These are phyloP conservation scores for Tricholoma terreum DNA, from an alignment of 768 basidiomycete genomes.

Conservation along the genomic window DNA sequence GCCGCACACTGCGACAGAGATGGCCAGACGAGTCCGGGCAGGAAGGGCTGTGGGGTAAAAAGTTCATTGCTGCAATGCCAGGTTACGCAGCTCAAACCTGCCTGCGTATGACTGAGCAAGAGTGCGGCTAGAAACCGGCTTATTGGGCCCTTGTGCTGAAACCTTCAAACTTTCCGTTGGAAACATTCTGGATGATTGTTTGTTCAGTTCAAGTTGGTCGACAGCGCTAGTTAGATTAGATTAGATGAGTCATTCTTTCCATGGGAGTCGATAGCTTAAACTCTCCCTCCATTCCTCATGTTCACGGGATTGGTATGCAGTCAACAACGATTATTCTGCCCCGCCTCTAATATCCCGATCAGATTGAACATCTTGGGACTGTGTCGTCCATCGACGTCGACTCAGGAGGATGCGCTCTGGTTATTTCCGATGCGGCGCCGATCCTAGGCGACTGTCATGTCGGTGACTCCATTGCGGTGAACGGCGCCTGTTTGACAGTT, in stretches of 20 bases:
- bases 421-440: constrained; percentile 63
- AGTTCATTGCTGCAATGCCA: constrained; percentile 8
- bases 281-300: constrained; percentile 38
- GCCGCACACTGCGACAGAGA: constrained; percentile 47
- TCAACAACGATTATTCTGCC: not conserved
- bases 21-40: constrained; percentile 46
- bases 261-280: too few species aligned
- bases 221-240: not conserved
- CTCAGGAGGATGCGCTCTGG: constrained; percentile 76
- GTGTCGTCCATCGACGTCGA: constrained; percentile 65
- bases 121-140: constrained; percentile 23
- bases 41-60: constrained; percentile 43
- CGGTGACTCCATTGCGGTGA: constrained; percentile 93
- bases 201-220: constrained; percentile 1
- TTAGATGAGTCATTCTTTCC: too few species aligned
- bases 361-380: constrained; percentile 90
- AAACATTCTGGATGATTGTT: not conserved
- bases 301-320: constrained; percentile 74
- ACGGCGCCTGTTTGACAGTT: constrained; percentile 88
- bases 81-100: constrained; percentile 10
- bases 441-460: constrained; percentile 87
- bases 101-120: constrained; percentile 40
- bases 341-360: constrained; percentile 7
- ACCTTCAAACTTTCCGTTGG: not conserved
- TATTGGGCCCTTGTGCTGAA: constrained; percentile 11